Evolutionary conservation across 768 basidiomycete species (phyloP).

Genomic region (Tephrocybe rancida): DNA sequence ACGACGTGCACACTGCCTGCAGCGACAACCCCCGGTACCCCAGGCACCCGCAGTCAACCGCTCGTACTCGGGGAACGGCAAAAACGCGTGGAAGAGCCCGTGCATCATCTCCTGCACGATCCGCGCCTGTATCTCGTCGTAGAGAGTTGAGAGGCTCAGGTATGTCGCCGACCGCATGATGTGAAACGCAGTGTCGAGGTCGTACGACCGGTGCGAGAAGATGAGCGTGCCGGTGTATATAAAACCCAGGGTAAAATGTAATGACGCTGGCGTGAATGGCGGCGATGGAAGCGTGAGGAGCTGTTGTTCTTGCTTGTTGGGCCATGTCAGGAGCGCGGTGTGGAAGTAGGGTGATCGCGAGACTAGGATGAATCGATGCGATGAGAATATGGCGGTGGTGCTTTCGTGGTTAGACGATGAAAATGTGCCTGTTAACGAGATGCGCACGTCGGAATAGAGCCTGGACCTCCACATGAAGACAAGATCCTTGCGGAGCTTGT

Average conservation of each 20-base stretch:
- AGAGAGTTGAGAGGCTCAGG: constrained; percentile 72
- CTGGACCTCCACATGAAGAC: constrained; percentile 97
- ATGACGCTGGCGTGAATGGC: constrained; percentile 91
- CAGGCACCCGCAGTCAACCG: constrained; percentile 71
- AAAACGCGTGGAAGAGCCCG: constrained; percentile 84
- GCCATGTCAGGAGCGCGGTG: constrained; percentile 73
- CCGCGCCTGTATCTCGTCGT: constrained; percentile 79
- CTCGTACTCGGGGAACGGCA: constrained; percentile 81
- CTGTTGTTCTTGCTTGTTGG: constrained; percentile 44
- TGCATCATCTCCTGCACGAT: constrained; percentile 90
- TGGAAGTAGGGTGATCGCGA: constrained; percentile 91
- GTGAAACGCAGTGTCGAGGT: constrained; percentile 88
- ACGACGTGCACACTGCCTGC: constrained; percentile 80
- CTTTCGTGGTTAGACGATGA: constrained; percentile 65
- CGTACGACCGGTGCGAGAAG: constrained; percentile 92
- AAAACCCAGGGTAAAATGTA: constrained; percentile 93
- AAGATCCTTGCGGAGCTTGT: constrained; percentile 90
- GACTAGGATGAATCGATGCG: constrained; percentile 91
- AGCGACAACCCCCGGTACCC: constrained; percentile 85
- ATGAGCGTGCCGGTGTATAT: constrained; percentile 94
- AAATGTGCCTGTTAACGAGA: constrained; percentile 74
- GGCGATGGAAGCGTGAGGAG: constrained; percentile 82
- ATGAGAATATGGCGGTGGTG: constrained; percentile 83
- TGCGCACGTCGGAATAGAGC: constrained; percentile 89
- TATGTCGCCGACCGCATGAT: constrained; percentile 85